Conservation (phyloP, 2,329 filamentous ascomycete genomes). For the Calonectria ilicicola region DNA sequence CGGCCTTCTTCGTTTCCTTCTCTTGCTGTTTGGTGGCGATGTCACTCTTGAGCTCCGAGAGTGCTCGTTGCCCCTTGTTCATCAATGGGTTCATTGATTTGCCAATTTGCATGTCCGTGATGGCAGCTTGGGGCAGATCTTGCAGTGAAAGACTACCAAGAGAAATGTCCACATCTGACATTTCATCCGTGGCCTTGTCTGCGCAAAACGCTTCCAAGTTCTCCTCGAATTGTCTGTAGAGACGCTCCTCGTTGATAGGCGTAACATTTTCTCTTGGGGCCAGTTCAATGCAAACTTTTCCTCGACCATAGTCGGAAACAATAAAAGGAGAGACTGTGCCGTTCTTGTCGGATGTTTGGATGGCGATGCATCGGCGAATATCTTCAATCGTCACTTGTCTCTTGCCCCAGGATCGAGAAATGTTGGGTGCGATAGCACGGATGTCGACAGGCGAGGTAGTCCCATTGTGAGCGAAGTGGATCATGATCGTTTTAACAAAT, state of each 20-base stretch:
- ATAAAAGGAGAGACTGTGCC: slow-evolving; percentile 53
- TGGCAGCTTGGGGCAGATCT: slow-evolving; percentile 52
- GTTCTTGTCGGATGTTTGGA: slow-evolving; percentile 60
- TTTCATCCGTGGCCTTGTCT: slow-evolving; percentile 36
- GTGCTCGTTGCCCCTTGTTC: slow-evolving; percentile 74
- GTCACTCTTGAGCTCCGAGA: slow-evolving; percentile 76
- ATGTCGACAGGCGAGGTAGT: slow-evolving; percentile 72
- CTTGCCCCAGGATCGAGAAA: slow-evolving; percentile 80
- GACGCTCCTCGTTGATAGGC: slow-evolving; percentile 61
- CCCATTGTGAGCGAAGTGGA: slow-evolving; percentile 79
- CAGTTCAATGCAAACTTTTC: slow-evolving; percentile 71
- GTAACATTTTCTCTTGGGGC: slow-evolving; percentile 50
- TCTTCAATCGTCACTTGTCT: slow-evolving; percentile 74
- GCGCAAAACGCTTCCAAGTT: slow-evolving; percentile 64
- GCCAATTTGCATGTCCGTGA: slow-evolving; percentile 46
- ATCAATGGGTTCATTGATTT: slow-evolving; percentile 67
- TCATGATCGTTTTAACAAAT: slow-evolving; percentile 75
- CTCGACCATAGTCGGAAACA: slow-evolving; percentile 64
- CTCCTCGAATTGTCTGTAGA: slow-evolving; percentile 66
- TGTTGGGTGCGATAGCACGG: slow-evolving; percentile 68
- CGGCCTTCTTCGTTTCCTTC: slow-evolving; percentile 52
- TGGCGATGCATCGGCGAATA: slow-evolving; percentile 73
- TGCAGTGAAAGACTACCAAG: slow-evolving; percentile 62
- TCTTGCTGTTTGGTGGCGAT: slow-evolving; percentile 66
- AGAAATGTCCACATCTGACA: slow-evolving; percentile 39